These are phyloP conservation scores for Puccinia coronata DNA, from an alignment of 1,284 basidiomycete genomes.

Conservation along the genomic window DNA sequence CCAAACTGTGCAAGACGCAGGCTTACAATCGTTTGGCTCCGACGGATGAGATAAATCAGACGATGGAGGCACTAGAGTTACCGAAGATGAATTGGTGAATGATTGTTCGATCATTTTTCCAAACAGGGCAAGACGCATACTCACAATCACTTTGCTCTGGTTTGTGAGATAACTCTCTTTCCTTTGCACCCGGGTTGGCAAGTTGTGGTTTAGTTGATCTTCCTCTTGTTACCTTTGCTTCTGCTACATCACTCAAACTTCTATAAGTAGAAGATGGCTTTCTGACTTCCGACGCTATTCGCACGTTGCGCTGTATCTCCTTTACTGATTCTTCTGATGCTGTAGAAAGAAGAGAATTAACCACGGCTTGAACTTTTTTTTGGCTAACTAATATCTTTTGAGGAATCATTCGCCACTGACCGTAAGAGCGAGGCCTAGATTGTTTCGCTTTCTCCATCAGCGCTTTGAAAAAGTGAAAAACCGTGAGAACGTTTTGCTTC, in stretches of 20 bases:
- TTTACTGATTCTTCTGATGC: neutral
- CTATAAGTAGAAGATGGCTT: neutral
- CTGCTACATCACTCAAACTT: neutral
- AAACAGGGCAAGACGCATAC: neutral
- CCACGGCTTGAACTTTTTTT: neutral
- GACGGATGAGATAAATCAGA: too few relatives aligned
- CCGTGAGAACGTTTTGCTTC: neutral
- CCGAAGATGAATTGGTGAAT: neutral
- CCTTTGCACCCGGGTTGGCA: neutral
- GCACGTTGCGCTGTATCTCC: neutral
- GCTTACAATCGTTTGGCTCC: too few relatives aligned
- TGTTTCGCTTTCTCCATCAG: neutral
- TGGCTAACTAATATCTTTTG: neutral
- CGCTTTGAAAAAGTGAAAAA: constrained; percentile 1
- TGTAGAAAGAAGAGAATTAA: neutral
- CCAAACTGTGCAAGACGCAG: too few relatives aligned
- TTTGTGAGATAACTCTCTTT: neutral
- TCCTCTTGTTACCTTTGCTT: neutral
- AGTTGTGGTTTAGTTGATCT: too few relatives aligned
- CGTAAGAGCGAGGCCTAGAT: neutral
- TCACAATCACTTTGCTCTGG: neutral
- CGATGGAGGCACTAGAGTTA: neutral
- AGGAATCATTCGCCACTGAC: neutral
- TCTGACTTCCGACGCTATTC: neutral
- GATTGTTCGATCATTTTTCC: neutral